Evolutionary conservation across 371 early-diverging fungal species (phyloP), one percentile per base, ranked within the genome.

Genomic region (Mucor ambiguus): DNA sequence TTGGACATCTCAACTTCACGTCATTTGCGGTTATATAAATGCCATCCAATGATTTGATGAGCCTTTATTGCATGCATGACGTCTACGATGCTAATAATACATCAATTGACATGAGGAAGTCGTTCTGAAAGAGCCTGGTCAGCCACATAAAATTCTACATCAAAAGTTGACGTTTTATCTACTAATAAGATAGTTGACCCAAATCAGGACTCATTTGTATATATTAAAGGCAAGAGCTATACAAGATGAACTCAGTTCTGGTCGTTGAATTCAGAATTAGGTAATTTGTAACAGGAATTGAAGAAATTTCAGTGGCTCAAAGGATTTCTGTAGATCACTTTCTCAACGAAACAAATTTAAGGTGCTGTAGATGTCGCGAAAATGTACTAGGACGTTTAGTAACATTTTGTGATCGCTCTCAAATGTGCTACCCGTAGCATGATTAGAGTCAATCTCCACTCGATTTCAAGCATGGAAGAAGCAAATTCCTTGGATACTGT

Each of bases 1-100:
- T 49, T 49, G 49, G 49, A 26, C 24, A 28, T 49, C 24, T 49
- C 24, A 5, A 12, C 49, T 28, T 49, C 49, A 49, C 49, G 49
- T 49, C 49, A 49, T 49, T 49, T 49, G 14, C 49, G 49, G 49
- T 12, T 49, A 12, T 28, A 4, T 12, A 26, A 49, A 49, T 49
- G 49, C 49, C 49, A 49, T 49, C 49, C 28, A 28, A 49, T 49
- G 49, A 49, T 49, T 49, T 49, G 49, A 26, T 49, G 49, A 49
- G 26, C 49, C 14, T 28, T 28, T 49, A 26, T 49, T 26, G 49
- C 26, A 22, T 49, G 49, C 49, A 49, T 49, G 49, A 49, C 49
- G 49, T 49, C 26, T 49, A 12, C 49, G 26, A 7, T 18, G 2
- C 41, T 18, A 49, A 49, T 26, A 2, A 49, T 48, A 24, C 5